Evolutionary conservation across 1,284 basidiomycete species (phyloP).

Genomic region (Ceratobasidium sp.): DNA sequence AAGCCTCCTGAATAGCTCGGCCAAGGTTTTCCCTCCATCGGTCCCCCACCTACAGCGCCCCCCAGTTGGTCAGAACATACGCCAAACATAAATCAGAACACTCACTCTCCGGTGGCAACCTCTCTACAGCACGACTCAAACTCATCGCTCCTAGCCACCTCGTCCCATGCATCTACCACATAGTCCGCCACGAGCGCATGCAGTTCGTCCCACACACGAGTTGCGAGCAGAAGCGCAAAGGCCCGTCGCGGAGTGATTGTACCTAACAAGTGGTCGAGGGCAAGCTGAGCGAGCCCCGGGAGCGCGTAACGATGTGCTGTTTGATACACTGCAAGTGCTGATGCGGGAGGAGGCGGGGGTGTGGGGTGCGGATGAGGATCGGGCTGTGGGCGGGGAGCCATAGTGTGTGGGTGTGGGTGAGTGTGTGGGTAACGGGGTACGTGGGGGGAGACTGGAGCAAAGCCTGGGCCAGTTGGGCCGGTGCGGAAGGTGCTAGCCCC

Average conservation of each 20-base stretch:
- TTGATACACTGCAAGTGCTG: slow-evolving; percentile 81
- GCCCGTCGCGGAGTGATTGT: slow-evolving; percentile 76
- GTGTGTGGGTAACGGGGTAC: slow-evolving; percentile 39
- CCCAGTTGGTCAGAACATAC: neutral
- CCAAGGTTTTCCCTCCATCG: slow-evolving; percentile 73
- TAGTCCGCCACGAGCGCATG: slow-evolving; percentile 73
- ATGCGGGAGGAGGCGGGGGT: slow-evolving; percentile 68
- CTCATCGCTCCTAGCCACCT: slow-evolving; percentile 68
- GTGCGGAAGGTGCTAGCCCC: neutral
- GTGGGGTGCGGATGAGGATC: slow-evolving; percentile 84
- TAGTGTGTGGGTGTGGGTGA: slow-evolving; percentile 31
- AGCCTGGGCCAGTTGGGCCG: neutral
- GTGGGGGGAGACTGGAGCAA: slow-evolving; percentile 29
- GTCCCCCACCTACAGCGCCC: slow-evolving; percentile 66
- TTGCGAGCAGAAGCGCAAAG: slow-evolving; percentile 77
- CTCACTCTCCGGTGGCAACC: slow-evolving; percentile 75
- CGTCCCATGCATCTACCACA: slow-evolving; percentile 75
- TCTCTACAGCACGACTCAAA: slow-evolving; percentile 76
- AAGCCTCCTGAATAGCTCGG: slow-evolving; percentile 70
- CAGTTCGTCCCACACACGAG: slow-evolving; percentile 71
- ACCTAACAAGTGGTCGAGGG: slow-evolving; percentile 78
- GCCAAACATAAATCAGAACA: slow-evolving; percentile 43
- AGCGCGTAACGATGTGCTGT: slow-evolving; percentile 83
- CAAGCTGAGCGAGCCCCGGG: slow-evolving; percentile 70
- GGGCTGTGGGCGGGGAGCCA: slow-evolving; percentile 50